These are phyloP conservation scores for Hemerocallis citrina DNA, from an alignment of 106 monocot genomes.

Conservation along the genomic window DNA sequence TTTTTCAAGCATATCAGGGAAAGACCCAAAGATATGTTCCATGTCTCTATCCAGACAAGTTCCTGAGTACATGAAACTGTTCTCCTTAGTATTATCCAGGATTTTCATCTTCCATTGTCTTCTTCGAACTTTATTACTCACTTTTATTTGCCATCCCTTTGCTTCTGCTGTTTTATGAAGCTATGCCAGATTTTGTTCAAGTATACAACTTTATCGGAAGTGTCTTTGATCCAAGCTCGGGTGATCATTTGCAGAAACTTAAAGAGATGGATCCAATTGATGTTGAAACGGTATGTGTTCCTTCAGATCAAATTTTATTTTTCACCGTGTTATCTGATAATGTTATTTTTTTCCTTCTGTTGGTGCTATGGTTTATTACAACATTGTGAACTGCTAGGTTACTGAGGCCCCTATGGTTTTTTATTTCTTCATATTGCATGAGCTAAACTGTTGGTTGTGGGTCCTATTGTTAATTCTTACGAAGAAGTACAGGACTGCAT, in stretches of 20 bases:
- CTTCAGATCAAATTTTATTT: not conserved
- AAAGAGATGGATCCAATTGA: conserved; percentile 98
- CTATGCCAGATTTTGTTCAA: conserved; percentile 87
- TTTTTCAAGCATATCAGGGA: not conserved
- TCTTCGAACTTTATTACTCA: not conserved
- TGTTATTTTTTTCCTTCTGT: too few species aligned
- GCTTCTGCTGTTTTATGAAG: conserved; percentile 30
- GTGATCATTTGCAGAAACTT: conserved; percentile 76
- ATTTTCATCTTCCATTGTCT: not conserved
- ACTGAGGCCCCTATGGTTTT: too few species aligned
- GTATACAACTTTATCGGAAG: conserved; percentile 89
- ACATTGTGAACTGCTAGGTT: too few species aligned
- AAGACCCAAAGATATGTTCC: not conserved
- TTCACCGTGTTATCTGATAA: too few species aligned
- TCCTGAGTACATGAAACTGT: not conserved
- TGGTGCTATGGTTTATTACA: too few species aligned
- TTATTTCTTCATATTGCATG: too few species aligned
- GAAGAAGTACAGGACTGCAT: too few species aligned
- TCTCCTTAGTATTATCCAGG: not conserved
- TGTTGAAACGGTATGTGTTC: conserved; percentile 77
- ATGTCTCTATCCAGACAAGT: not conserved
- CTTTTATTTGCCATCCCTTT: not conserved
- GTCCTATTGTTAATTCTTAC: too few species aligned
- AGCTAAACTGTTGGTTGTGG: too few species aligned
- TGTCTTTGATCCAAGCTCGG: conserved; percentile 79